These are phyloP conservation scores for Papiliotrema fonsecae DNA, from an alignment of 1,284 basidiomycete species.

Conservation along the genomic window DNA sequence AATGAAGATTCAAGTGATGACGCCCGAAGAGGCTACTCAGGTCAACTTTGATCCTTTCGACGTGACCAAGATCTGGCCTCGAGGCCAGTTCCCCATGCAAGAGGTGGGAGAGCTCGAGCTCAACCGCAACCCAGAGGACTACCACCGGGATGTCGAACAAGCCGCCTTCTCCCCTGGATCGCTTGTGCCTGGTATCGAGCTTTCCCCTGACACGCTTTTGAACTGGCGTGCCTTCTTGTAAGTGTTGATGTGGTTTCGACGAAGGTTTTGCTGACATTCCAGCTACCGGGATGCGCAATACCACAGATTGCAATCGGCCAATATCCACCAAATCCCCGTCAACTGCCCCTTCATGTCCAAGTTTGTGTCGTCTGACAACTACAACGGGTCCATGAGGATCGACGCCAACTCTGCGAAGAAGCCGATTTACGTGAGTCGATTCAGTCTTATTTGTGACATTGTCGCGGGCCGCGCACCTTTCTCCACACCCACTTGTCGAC, in stretches of 20 bases:
- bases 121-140: conserved; percentile 47
- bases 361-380: conserved; percentile 43
- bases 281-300: conserved; percentile 40
- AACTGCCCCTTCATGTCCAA: conserved; percentile 31
- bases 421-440: conserved; percentile 23
- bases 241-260: no score
- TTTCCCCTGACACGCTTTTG: conserved; percentile 37
- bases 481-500: no score
- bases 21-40: conserved; percentile 40
- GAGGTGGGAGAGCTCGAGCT: conserved; percentile 47
- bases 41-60: conserved; percentile 48
- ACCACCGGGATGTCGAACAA: conserved; percentile 44
- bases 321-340: conserved; percentile 42
- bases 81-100: conserved; percentile 42
- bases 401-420: conserved; percentile 35
- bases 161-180: conserved; percentile 43
- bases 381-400: conserved; percentile 35
- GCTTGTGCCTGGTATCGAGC: conserved; percentile 43
- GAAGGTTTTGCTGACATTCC: no score
- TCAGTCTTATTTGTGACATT: background rate
- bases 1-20: conserved; percentile 43
- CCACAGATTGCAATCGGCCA: conserved; percentile 29
- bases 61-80: conserved; percentile 47
- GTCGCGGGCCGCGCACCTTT: no score
- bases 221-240: conserved; percentile 41